A percentile compares a stretch with the other conserved stretches of the same genome.
Evolutionary conservation across 2,329 filamentous ascomycete genomes (phyloP).

Genomic region (Colletotrichum liaoningense): DNA sequence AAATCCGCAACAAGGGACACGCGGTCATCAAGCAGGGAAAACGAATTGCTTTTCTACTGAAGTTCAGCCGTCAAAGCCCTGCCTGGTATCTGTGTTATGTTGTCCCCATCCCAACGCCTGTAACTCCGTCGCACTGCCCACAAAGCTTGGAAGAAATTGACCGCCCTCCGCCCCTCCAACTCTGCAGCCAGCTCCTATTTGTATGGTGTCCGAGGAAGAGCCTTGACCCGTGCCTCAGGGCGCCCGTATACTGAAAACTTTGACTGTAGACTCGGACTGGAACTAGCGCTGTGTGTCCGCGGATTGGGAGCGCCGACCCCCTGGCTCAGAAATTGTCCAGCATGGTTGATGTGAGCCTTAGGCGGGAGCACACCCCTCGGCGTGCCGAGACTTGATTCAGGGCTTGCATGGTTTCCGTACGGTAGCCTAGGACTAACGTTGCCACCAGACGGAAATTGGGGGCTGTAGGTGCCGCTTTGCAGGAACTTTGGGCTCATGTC

Average conservation of each 20-base stretch:
- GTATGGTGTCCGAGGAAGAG: no score
- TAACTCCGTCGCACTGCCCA: no score
- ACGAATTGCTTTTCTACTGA: no score
- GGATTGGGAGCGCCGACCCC: not conserved
- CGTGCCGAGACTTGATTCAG: not conserved
- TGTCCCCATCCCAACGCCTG: no score
- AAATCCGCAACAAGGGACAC: no score
- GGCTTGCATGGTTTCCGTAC: not conserved
- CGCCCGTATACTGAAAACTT: not conserved
- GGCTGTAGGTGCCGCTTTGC: not conserved
- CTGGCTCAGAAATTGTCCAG: not conserved
- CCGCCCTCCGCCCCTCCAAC: no score
- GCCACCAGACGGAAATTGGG: not conserved
- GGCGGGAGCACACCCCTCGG: not conserved
- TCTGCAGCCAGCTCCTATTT: not conserved
- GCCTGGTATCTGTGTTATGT: no score
- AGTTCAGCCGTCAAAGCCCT: no score
- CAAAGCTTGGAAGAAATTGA: no score
- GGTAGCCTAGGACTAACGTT: constrained; percentile 4
- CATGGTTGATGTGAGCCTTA: not conserved
- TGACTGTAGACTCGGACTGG: not conserved
- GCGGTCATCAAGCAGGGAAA: no score
- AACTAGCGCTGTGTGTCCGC: not conserved
- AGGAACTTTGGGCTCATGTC: constrained; percentile 3
- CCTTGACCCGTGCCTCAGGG: not conserved